A percentile compares a stretch with the other conserved stretches of the same genome.
Evolutionary conservation across 139 green algal species (phyloP).

Genomic region (Zygnema cylindricum): DNA sequence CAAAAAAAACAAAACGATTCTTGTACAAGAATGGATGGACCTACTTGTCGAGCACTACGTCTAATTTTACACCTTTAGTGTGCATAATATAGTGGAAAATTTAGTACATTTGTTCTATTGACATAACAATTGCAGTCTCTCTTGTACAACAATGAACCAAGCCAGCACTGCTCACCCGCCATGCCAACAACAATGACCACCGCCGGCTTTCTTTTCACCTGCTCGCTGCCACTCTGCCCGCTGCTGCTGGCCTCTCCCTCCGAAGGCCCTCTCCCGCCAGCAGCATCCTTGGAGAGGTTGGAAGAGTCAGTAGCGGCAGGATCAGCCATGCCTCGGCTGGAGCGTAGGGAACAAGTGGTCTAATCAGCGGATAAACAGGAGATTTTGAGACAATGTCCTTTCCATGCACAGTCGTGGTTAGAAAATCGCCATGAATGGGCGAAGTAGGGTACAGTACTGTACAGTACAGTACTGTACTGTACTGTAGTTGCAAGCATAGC

Average conservation of each 20-base stretch:
- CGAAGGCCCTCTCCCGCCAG: not conserved
- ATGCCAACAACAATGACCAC: slow-evolving; percentile 81
- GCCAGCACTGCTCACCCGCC: slow-evolving; percentile 76
- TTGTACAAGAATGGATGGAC: too few species aligned
- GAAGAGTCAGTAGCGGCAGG: too few species aligned
- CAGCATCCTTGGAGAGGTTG: not conserved
- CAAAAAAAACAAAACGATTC: too few species aligned
- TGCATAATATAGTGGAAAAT: not conserved
- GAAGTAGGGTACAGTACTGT: too few species aligned
- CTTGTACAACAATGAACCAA: slow-evolving; percentile 8
- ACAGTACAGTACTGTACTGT: too few species aligned
- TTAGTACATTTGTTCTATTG: not conserved
- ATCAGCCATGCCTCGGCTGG: too few species aligned
- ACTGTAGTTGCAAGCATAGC: too few species aligned
- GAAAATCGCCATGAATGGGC: too few species aligned
- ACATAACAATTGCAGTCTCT: not conserved
- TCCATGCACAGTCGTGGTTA: too few species aligned
- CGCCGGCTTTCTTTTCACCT: slow-evolving; percentile 32
- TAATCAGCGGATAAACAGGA: too few species aligned
- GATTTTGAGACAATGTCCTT: too few species aligned
- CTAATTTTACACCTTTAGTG: not conserved
- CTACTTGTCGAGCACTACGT: not conserved
- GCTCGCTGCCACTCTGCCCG: slow-evolving; percentile 13
- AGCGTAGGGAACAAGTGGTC: too few species aligned
- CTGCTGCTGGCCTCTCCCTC: slow-evolving; percentile 15